Evolutionary conservation across 2,329 filamentous ascomycete species (phyloP).

Genomic region (Blastomyces emzantsi): DNA sequence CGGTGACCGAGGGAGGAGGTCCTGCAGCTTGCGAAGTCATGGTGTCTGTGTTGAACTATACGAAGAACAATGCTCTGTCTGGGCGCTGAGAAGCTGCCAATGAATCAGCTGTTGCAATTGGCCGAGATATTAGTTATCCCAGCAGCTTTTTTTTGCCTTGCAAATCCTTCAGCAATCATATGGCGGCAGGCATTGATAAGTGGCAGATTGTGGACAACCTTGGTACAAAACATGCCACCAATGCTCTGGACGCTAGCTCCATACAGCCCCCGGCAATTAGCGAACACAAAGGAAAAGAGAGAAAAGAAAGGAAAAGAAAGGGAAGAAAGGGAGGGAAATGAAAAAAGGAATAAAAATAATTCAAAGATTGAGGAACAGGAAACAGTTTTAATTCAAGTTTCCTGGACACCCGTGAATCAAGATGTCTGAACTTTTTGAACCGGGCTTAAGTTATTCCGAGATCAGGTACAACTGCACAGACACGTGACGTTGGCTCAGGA

Average conservation of each 20-base stretch:
- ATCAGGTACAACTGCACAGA: too few relatives aligned
- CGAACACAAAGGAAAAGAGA: too few relatives aligned
- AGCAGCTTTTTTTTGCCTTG: too few relatives aligned
- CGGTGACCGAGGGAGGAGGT: conserved; percentile 56
- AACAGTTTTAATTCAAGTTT: too few relatives aligned
- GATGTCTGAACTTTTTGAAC: neutral
- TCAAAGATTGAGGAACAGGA: neutral
- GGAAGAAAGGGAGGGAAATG: too few relatives aligned
- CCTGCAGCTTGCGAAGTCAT: conserved; percentile 25
- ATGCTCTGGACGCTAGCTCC: neutral
- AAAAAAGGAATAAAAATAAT: too few relatives aligned
- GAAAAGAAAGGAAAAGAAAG: too few relatives aligned
- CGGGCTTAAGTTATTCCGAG: neutral
- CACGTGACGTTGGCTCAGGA: too few relatives aligned
- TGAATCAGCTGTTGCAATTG: neutral
- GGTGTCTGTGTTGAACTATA: neutral
- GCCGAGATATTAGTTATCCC: neutral
- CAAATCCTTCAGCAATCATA: neutral
- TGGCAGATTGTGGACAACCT: too few relatives aligned
- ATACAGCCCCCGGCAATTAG: too few relatives aligned
- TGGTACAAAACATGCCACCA: neutral
- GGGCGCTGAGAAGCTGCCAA: neutral
- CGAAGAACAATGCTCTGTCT: neutral
- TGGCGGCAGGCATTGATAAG: neutral
- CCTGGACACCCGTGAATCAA: too few relatives aligned